Evolutionary conservation across 2,329 filamentous ascomycete genomes (phyloP).

Genomic region (Penicillium glabrum): DNA sequence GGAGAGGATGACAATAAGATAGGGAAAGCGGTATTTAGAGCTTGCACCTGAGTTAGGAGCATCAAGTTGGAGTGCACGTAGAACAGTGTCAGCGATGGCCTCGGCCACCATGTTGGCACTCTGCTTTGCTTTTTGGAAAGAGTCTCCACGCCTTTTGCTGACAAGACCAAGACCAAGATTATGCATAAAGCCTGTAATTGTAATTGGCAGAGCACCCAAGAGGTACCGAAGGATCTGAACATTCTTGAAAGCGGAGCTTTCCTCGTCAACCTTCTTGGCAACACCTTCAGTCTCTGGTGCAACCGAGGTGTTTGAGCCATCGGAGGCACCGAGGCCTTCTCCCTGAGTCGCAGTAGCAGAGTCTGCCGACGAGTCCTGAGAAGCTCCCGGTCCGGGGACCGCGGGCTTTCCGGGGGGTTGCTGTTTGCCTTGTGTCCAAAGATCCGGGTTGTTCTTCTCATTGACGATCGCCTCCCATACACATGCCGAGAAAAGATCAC

Average conservation of each 20-base stretch:
- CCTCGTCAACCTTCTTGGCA: constrained; percentile 26
- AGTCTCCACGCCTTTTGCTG: constrained; percentile 70
- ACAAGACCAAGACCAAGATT: constrained; percentile 79
- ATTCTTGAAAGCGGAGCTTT: constrained; percentile 64
- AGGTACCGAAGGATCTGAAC: constrained; percentile 74
- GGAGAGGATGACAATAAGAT: constrained; percentile 78
- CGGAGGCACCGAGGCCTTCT: constrained; percentile 21
- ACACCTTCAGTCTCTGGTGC: constrained; percentile 18
- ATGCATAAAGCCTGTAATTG: constrained; percentile 83
- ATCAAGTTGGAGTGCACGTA: constrained; percentile 63
- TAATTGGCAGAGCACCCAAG: constrained; percentile 73
- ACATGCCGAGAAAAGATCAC: constrained; percentile 73
- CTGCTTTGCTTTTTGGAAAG: constrained; percentile 61
- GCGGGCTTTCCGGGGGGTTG: constrained; percentile 44
- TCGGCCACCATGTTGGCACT: constrained; percentile 63
- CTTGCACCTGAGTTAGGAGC: constrained; percentile 50
- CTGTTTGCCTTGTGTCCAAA: constrained; percentile 51
- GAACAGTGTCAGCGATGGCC: constrained; percentile 69
- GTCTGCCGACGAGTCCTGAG: constrained; percentile 20
- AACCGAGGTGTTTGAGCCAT: constrained; percentile 15
- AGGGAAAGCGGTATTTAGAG: constrained; percentile 67
- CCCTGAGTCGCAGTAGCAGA: constrained; percentile 27
- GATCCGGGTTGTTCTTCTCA: constrained; percentile 68
- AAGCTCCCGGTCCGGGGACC: constrained; percentile 27
- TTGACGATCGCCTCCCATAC: constrained; percentile 83